Conservation (phyloP, 176 grass and related monocot genomes). For the Raddia distichophylla region DNA sequence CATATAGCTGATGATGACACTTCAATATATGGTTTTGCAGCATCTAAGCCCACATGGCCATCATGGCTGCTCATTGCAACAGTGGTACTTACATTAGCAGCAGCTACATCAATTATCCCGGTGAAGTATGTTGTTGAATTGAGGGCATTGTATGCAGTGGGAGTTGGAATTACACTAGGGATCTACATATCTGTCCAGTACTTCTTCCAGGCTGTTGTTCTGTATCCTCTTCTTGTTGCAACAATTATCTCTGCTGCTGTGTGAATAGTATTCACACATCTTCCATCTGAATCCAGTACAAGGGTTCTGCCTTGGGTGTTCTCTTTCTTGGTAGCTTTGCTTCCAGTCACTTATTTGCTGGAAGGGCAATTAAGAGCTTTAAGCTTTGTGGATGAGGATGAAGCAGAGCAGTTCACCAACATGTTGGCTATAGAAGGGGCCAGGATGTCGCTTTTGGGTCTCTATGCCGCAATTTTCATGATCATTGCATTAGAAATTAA, state of each 20-base stretch:
- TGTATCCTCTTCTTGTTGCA: conserved; percentile 94
- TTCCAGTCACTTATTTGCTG: conserved; percentile 91
- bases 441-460: conserved; percentile 91
- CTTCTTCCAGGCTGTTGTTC: conserved; percentile 83
- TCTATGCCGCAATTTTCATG: conserved; percentile 99
- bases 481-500: conserved; percentile 92
- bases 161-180: conserved; percentile 76
- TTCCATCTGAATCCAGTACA: conserved; percentile 94
- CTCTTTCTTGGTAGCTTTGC: conserved; percentile 79
- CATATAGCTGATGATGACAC: no score
- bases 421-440: conserved; percentile 92
- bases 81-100: conserved; percentile 80
- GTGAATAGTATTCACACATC: conserved; percentile 89
- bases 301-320: conserved; percentile 96
- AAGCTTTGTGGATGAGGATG: conserved; percentile 72
- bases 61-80: conserved; percentile 85
- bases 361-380: conserved; percentile 90
- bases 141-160: conserved; percentile 78
- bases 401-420: conserved; percentile 79
- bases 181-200: conserved; percentile 97
- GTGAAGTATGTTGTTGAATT: conserved; percentile 93
- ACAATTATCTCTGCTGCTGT: conserved; percentile 76
- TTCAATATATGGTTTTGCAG: no score
- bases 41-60: no score
- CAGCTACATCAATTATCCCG: conserved; percentile 88